phyloP scores from a whole-genome alignment of 768 basidiomycete species.

The Russula ochroleuca region DNA sequence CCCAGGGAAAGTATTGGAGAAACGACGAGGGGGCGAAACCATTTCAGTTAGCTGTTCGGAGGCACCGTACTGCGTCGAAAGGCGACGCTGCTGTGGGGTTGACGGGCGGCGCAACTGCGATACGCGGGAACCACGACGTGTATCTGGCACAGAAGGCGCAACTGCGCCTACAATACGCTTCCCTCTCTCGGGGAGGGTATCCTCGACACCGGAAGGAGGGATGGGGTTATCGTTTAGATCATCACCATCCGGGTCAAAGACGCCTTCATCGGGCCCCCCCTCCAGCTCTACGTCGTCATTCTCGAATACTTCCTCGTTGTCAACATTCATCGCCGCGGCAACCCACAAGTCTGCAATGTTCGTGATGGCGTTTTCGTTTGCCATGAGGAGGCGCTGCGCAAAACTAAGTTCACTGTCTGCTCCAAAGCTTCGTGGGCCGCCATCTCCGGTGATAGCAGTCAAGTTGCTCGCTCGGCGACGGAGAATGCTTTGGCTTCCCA shows the following conservation, averaged over 20 bases:
- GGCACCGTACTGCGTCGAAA: slow-evolving; percentile 25
- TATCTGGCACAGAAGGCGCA: slow-evolving; percentile 18
- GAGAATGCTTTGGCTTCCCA: slow-evolving; percentile 52
- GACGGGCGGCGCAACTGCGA: slow-evolving; percentile 28
- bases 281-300: slow-evolving; percentile 42
- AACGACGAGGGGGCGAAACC: slow-evolving; percentile 46
- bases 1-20: slow-evolving; percentile 56
- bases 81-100: slow-evolving; percentile 17
- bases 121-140: slow-evolving; percentile 10
- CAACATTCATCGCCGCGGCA: slow-evolving; percentile 91
- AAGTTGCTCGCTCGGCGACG: slow-evolving; percentile 48
- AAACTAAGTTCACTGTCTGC: slow-evolving; percentile 67
- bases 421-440: slow-evolving; percentile 37
- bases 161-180: not conserved
- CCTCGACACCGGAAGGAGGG: not conserved
- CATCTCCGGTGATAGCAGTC: slow-evolving; percentile 36
- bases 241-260: slow-evolving; percentile 36
- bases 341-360: slow-evolving; percentile 98
- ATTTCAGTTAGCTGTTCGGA: slow-evolving; percentile 32
- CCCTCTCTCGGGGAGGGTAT: slow-evolving; percentile 15
- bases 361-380: slow-evolving; percentile 92
- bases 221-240: slow-evolving; percentile 30
- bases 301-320: slow-evolving; percentile 78
- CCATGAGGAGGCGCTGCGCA: slow-evolving; percentile 82
- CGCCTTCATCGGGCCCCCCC: slow-evolving; percentile 22